Evolutionary conservation across 257 asterid species (phyloP), one percentile per base, ranked within the genome.

Genomic region (Solanum chilense): DNA sequence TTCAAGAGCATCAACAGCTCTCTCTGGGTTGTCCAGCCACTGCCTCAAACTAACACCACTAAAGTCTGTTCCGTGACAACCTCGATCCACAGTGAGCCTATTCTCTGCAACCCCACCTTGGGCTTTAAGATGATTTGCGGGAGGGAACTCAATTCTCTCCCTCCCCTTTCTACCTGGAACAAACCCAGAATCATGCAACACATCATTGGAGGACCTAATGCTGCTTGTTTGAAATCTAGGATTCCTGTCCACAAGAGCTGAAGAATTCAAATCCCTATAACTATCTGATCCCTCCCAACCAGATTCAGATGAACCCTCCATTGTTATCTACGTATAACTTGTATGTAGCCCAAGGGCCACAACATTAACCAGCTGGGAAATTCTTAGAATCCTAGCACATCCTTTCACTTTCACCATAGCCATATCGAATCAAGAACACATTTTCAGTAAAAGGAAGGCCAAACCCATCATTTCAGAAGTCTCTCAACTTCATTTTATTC

Each of bases 291-390:
- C 92, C 88, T 91, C 96, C 98, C 98, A 94, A 83, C 89, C 93
- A 82, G 94, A 95, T 89, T 93, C 98, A 73, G 98, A 95, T 47
- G 99, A 96, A 78, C 98, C 98, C 87, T 95, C 99, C 99, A 95
- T 93, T 86, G 85, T 64, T 91, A 92, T 68, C 92, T 90, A 88
- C 90, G 91, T 82, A 91, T 64, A 71, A 68, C 78, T 83, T 64
- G 74, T 91, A 86, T 87, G 93, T 80, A 90, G 58, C 87, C 91
- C 89, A 89, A 87, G n/a, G 86, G 86, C 87, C 86, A 89, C 39
- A 83, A 77, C 75, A 86, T 78, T 86, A 84, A 82, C 60, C 27
- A 83, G 87, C 75, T 87, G 60, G 86, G 74, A 73, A 88, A 86
- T 85, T 86, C 89, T 75, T 86, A 49, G 82, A 82, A 86, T 85